Evolutionary conservation across 352 stramenopile genomes (phyloP), one percentile per base, ranked within the genome.

Genomic region (Pythium plurisporium): DNA sequence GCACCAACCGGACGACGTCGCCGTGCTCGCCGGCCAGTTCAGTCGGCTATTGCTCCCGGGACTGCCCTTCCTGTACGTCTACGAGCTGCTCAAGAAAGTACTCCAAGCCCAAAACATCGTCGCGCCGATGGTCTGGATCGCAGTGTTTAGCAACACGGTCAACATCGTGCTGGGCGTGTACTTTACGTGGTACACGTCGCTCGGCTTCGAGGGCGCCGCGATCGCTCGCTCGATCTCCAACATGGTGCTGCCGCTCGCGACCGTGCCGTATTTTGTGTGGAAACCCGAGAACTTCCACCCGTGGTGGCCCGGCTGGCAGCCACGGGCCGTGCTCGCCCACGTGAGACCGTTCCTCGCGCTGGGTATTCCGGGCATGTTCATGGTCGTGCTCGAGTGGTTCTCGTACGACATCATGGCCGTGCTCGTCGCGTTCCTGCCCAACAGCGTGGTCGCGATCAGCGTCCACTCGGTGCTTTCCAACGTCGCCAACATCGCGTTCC

Each of bases 41-140:
- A 83, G 69, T 25, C 69, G 65, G 7, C 72, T 89, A 27, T 58
- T 87, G n/a, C 45, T 96, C 2, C 67, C 82, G 11, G 82, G 85
- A 7, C 73, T 96, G 23, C 89, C 87, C 23, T 92, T 88, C 49
- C 55, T 93, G 25, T 96, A 80, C 53, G 56, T 82, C 0, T 96
- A 96, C 63, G 86, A 96, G 68, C 64, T 96, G 48, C 55, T 96
- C 48, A 81, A 89, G 57, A 95, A 96, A 62, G 55, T 95, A 5
- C 76, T 88, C 27, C 86, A 96, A 62, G 80, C 86, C 25, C 78
- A 92, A 60, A 94, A 95, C 47, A 73, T 95, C 50, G 77, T 94
- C 20, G 40, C 67, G n/a, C 89, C 89, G 10, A 93, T 96, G 84
- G 74, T 95, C 37, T 77, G 82, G 41, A 84, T 92, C 42, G 81